Evolutionary conservation across 768 basidiomycete genomes (phyloP).

Genomic region (Piloderma croceum): DNA sequence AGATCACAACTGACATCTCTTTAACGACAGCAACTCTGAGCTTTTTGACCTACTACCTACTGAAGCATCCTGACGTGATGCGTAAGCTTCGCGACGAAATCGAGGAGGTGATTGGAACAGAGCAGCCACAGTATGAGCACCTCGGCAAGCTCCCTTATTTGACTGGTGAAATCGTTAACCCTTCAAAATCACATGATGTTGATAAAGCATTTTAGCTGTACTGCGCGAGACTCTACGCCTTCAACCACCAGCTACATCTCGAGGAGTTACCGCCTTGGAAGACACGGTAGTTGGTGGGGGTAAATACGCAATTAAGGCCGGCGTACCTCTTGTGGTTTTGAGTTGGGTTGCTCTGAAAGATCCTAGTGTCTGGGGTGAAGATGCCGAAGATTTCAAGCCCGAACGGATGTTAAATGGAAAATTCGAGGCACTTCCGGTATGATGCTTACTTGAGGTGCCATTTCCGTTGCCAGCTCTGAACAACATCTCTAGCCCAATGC

Average conservation of each 20-base stretch:
- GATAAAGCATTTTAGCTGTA: constrained; percentile 24
- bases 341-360: constrained; percentile 32
- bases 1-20: background rate
- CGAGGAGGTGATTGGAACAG: constrained; percentile 39
- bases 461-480: background rate
- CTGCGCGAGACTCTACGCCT: constrained; percentile 37
- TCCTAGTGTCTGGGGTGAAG: constrained; percentile 43
- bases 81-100: constrained; percentile 42
- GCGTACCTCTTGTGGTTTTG: constrained; percentile 22
- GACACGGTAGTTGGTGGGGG: constrained; percentile 35
- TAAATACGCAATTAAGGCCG: constrained; percentile 35
- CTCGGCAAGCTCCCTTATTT: constrained; percentile 40
- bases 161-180: constrained; percentile 22
- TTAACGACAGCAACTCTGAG: constrained; percentile 30
- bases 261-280: constrained; percentile 28
- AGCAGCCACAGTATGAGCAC: constrained; percentile 33
- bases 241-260: constrained; percentile 31
- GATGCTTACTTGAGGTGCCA: constrained; percentile 9
- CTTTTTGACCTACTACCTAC: constrained; percentile 39
- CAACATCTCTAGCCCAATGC: constrained; percentile 29
- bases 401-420: constrained; percentile 47
- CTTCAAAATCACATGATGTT: background rate
- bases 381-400: constrained; percentile 41
- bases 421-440: constrained; percentile 40
- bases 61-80: constrained; percentile 39